Base-by-base conservation (phyloP, 192 early-diverging fungal genomes). In the Mortierella antarctica region DNA sequence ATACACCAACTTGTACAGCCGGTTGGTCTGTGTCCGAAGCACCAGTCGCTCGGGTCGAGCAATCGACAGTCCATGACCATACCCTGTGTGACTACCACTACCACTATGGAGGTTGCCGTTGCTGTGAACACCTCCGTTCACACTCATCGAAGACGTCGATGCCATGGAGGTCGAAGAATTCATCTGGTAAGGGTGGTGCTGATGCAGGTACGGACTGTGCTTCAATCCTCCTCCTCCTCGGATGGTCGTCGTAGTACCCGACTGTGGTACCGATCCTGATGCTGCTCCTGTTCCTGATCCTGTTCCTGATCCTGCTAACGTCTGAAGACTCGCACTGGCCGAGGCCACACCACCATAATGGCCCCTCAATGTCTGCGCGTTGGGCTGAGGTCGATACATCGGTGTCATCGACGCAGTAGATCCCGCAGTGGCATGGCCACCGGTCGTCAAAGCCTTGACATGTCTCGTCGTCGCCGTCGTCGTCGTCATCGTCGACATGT, bases 1-100 rank as follows among this genome's bases (percentile, higher is more conserved):
- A 54, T 79, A 79, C 40, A 57, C 63, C 9, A 79, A 45, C 57
- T 71, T 79, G 39, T 79, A 71, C 2, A 67, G 48, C 57, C 66
- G 59, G 48, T 79, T 79, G 15, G 69, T 71, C 64, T 79, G 75
- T 20, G 75, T 79, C 45, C 75, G 59, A 48, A 79, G 18, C 18
- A 79, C 75, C 17, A 79, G 20, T 45, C 75, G n/a, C 51, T 79
- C 75, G 0, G 75, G 75, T 2, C 75, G 42, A 10, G 68, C 63
- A 5, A 71, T 47, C 14, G 56, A 51, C 1, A 21, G 10, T 45
- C 59, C 59, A 41, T 20, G 23, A 50, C 57, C 40, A 59, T 12
- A 23, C 4, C 47, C 44, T 20, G 14, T 64, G 44, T 52, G 46
- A 6, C 62, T 13, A n/a, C 67, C 39, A 15, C 58, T 50, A 20